Base-by-base conservation (phyloP, 495 filamentous ascomycete genomes). In the Tuber melanosporum region DNA sequence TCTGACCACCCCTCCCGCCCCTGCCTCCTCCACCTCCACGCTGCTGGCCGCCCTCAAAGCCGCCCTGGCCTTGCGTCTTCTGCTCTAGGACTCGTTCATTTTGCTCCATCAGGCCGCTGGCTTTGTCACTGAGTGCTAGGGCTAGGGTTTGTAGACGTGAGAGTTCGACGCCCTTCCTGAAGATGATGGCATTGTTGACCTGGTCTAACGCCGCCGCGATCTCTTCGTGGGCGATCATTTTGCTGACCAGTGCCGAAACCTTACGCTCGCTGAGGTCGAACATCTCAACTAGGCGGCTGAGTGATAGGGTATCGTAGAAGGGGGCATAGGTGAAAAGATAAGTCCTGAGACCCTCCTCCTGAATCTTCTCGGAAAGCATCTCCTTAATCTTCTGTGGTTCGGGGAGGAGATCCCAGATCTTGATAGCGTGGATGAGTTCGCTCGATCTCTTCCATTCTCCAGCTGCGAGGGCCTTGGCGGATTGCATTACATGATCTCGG, bases 251-350 rank as follows among this genome's bases (percentile, higher is more conserved):
- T n/a, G 95, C 93, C 17, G 91, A 87, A 46, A 97, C 95, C 88
- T 97, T 98, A 85, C 91, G 91, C 79, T 92, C 88, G 46, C 92
- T 87, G 5, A 99, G 91, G 84, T 98, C 95, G 86, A 99, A 99
- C 95, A 99, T 98, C 73, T 87, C 89, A 71, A 93, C 91, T 74
- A 99, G 88, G 2, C 93, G 94, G 77, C 87, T 86, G 83, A 98
- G 87, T 77, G 93, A 91, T 73, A 99, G 90, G 47, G 95, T 99
- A 85, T 98, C 95, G 87, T 99, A 99, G 89, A 95, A 99, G 72
- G 95, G 95, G 66, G 95, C 95, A 85, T 99, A 99, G 73, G 95
- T 99, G 89, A 99, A 98, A 81, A 99, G 93, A 85, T 99, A 99
- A 73, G 95, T 99, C 74, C 96, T 89, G 73, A 99, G 89, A 76